Evolutionary conservation across 2,329 filamentous ascomycete genomes (phyloP).

Genomic region (Pseudocercospora vitis): DNA sequence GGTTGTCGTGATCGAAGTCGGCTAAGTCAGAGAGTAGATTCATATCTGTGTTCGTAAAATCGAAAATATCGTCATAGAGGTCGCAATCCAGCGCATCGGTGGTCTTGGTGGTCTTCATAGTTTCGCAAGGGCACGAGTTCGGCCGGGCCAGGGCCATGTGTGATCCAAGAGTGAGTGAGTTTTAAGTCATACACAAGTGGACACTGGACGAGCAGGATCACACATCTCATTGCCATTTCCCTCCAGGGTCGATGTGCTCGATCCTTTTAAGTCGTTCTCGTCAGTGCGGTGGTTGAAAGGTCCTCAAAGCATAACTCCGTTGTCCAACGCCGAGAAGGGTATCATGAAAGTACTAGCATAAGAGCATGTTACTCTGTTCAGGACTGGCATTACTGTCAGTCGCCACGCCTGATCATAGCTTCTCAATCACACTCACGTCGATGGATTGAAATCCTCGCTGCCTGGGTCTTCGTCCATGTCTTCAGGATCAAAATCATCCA

Average conservation of each 20-base stretch:
- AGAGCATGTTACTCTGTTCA: too few relatives aligned
- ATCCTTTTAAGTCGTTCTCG: neutral
- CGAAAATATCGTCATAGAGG: neutral
- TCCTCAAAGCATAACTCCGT: neutral
- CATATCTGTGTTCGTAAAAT: neutral
- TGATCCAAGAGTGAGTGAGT: constrained; percentile 7
- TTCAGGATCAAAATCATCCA: too few relatives aligned
- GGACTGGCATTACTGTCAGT: too few relatives aligned
- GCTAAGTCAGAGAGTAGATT: neutral
- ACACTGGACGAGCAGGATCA: neutral
- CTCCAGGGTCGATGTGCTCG: neutral
- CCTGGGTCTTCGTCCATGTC: too few relatives aligned
- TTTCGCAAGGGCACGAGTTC: constrained; percentile 1
- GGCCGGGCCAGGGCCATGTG: constrained; percentile 4
- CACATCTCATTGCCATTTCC: neutral
- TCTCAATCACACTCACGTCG: too few relatives aligned
- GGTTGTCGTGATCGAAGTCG: neutral
- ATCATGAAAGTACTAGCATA: neutral
- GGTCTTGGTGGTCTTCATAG: neutral
- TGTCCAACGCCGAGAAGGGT: neutral
- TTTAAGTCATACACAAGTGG: constrained; percentile 8
- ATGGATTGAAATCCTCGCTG: too few relatives aligned
- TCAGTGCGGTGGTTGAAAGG: neutral
- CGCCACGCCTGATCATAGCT: too few relatives aligned
- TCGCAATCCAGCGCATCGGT: neutral